phyloP scores from a whole-genome alignment of 441 rosid genomes.

The Geranium incanum region DNA sequence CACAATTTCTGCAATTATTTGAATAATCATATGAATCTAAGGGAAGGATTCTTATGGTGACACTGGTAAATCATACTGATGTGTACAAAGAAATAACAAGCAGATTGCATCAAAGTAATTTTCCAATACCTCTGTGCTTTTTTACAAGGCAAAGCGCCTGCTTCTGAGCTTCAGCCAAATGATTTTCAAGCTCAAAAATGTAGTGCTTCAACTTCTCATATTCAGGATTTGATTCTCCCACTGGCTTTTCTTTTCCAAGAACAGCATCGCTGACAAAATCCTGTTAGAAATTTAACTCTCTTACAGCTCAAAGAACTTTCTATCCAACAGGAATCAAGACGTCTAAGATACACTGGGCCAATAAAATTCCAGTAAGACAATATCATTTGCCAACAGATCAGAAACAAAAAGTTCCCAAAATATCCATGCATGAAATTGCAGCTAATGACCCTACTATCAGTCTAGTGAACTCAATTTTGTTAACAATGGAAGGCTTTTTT shows the following conservation, averaged over 20 bases:
- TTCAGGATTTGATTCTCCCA: constrained; percentile 87
- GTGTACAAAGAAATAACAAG: not conserved
- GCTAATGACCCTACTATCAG: no score
- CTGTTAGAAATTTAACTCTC: constrained; percentile 31
- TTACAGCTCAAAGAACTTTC: not conserved
- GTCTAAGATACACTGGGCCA: no score
- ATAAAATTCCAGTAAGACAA: no score
- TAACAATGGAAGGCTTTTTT: no score
- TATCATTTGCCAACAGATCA: no score
- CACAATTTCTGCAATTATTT: constrained; percentile 7
- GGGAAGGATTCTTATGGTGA: not conserved
- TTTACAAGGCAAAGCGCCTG: constrained; percentile 93
- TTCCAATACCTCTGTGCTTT: constrained; percentile 72
- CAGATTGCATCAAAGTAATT: not conserved
- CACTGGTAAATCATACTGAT: not conserved
- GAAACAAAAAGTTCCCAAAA: no score
- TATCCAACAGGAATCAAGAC: no score
- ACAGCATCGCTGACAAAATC: constrained; percentile 94
- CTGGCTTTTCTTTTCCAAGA: constrained; percentile 93
- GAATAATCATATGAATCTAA: not conserved
- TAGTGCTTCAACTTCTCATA: constrained; percentile 88
- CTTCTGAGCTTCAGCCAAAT: constrained; percentile 89
- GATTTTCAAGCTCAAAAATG: constrained; percentile 90
- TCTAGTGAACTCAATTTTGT: no score
- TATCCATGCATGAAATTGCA: no score